Evolutionary conservation across 257 asterid species (phyloP).

Genomic region (Penstemon eatonii): DNA sequence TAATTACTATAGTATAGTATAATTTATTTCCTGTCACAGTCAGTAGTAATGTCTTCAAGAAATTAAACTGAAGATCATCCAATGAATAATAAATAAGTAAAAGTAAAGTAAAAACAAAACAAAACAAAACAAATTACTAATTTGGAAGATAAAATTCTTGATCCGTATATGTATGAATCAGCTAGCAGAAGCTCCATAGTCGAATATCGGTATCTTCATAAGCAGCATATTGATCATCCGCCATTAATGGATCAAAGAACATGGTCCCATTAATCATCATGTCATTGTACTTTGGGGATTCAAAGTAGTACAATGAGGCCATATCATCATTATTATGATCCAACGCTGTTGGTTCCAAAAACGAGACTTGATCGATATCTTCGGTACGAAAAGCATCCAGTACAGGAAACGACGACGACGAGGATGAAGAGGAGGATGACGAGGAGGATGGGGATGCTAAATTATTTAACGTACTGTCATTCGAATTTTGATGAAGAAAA

Average conservation of each 20-base stretch:
- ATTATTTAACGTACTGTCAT: neutral
- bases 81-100: conserved; percentile 7
- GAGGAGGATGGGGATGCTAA: neutral
- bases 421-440: neutral
- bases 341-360: neutral
- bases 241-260: conserved; percentile 60
- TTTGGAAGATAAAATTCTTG: no score
- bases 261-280: conserved; percentile 50
- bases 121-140: no score
- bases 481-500: neutral
- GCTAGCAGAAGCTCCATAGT: conserved; percentile 59
- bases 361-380: conserved; percentile 23
- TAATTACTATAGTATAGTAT: no score
- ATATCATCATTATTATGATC: conserved; percentile 11
- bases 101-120: neutral
- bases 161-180: conserved; percentile 23
- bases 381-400: conserved; percentile 27
- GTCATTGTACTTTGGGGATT: conserved; percentile 72
- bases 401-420: conserved; percentile 24
- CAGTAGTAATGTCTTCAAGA: conserved; percentile 29
- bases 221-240: conserved; percentile 32
- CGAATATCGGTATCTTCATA: conserved; percentile 65
- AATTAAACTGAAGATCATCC: conserved; percentile 31
- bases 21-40: neutral
- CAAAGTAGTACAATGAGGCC: conserved; percentile 66